phyloP scores from a whole-genome alignment of 306 rosid genomes.

The Vigna nakashimae region DNA sequence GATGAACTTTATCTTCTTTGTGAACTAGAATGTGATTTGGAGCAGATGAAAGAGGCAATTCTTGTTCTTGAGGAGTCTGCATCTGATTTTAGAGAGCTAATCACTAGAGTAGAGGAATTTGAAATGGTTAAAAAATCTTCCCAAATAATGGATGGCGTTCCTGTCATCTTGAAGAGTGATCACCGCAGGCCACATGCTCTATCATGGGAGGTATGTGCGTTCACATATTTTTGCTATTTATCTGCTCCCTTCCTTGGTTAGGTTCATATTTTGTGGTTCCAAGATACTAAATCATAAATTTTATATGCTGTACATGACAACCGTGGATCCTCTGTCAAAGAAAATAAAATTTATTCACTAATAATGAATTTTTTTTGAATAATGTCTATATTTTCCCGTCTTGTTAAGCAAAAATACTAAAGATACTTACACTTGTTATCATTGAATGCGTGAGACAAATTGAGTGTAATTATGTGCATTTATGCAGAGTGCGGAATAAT shows the following conservation, averaged over 20 bases:
- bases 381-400: slow-evolving; percentile 31
- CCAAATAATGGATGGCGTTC: slow-evolving; percentile 70
- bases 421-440: slow-evolving; percentile 29
- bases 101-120: slow-evolving; percentile 87
- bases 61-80: slow-evolving; percentile 98
- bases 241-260: slow-evolving; percentile 37
- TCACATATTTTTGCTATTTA: slow-evolving; percentile 32
- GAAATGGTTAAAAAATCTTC: slow-evolving; percentile 85
- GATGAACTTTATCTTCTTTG: slow-evolving; percentile 99
- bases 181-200: slow-evolving; percentile 99
- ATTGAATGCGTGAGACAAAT: not conserved
- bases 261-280: slow-evolving; percentile 43
- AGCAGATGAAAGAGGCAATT: slow-evolving; percentile 98
- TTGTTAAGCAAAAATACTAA: slow-evolving; percentile 23
- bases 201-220: slow-evolving; percentile 92
- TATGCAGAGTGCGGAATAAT: slow-evolving; percentile 36
- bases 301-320: slow-evolving; percentile 23
- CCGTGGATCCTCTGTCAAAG: slow-evolving; percentile 9
- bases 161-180: slow-evolving; percentile 84
- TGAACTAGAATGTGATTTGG: slow-evolving; percentile 93
- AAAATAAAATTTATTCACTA: slow-evolving; percentile 15
- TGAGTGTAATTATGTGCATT: slow-evolving; percentile 11
- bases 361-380: slow-evolving; percentile 8
- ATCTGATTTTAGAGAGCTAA: slow-evolving; percentile 90
- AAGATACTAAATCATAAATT: slow-evolving; percentile 36